Evolutionary conservation across 768 basidiomycete genomes (phyloP).

Genomic region (Tephrocybe sp.): DNA sequence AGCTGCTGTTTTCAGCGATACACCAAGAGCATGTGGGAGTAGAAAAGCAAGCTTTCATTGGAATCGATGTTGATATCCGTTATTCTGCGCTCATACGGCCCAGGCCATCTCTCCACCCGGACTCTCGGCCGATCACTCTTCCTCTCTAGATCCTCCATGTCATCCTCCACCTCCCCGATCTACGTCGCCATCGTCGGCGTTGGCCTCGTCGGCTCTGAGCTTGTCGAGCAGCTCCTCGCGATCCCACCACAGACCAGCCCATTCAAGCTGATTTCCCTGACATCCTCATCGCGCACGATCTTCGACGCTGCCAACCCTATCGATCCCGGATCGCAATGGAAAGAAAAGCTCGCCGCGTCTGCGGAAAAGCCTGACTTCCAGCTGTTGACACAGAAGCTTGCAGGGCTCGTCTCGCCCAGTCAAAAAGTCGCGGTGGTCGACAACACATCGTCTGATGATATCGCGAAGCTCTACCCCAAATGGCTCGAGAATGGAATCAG

Average conservation of each 20-base stretch:
- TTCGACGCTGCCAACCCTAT: conserved; percentile 48
- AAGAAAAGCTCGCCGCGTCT: conserved; percentile 35
- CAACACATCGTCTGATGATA: conserved; percentile 83
- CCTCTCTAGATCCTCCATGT: conserved; percentile 17
- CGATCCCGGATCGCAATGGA: conserved; percentile 36
- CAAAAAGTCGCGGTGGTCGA: conserved; percentile 76
- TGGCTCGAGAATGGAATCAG: conserved; percentile 79
- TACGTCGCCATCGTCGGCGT: conserved; percentile 85
- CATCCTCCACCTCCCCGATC: conserved; percentile 23
- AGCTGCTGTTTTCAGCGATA: neutral
- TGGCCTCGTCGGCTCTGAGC: conserved; percentile 89
- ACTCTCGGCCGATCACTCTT: conserved; percentile 10
- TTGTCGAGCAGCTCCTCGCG: conserved; percentile 78
- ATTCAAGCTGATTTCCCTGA: conserved; percentile 67
- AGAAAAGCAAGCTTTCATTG: conserved; percentile 7
- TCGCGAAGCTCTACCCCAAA: conserved; percentile 80
- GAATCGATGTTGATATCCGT: conserved; percentile 15
- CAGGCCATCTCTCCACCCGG: neutral
- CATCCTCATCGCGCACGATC: conserved; percentile 63
- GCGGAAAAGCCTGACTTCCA: conserved; percentile 49
- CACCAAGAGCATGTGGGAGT: neutral
- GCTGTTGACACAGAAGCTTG: conserved; percentile 44
- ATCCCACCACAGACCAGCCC: conserved; percentile 54
- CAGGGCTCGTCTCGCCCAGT: conserved; percentile 43
- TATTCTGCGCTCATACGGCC: conserved; percentile 6